Percentiles rank a stretch among this genome's conserved stretches.
Conservation (phyloP, 2,329 filamentous ascomycete genomes). For the Hypoxylon sp. region DNA sequence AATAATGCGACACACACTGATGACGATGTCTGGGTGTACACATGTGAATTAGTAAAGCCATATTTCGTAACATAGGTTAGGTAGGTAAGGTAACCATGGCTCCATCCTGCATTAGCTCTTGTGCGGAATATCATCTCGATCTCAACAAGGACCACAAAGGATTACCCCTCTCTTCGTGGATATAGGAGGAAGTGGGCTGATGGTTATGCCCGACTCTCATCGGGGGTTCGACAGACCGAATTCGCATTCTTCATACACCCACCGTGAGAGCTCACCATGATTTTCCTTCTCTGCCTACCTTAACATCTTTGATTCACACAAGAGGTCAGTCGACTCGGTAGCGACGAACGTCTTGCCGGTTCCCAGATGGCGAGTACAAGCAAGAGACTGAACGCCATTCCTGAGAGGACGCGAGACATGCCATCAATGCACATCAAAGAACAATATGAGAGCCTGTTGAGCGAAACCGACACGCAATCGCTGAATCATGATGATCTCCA, state of each 20-base stretch:
- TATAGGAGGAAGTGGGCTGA: neutral
- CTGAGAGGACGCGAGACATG: conserved; percentile 6
- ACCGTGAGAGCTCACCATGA: neutral
- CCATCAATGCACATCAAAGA: conserved; percentile 1
- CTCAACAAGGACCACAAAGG: neutral
- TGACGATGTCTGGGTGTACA: neutral
- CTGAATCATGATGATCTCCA: neutral
- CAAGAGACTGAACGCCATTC: neutral
- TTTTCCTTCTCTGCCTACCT: neutral
- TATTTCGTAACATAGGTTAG: neutral
- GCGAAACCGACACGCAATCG: neutral
- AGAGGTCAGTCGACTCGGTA: neutral
- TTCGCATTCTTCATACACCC: neutral
- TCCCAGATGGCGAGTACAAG: conserved; percentile 8
- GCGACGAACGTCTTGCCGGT: neutral
- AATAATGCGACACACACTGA: neutral
- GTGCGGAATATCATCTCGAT: neutral
- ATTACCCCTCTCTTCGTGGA: neutral
- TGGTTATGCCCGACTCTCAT: neutral
- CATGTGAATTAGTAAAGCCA: neutral
- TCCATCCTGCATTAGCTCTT: neutral
- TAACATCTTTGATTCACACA: neutral
- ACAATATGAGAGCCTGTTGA: conserved; percentile 13
- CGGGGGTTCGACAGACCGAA: neutral
- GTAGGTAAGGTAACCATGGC: neutral